Conservation (phyloP, 148 eudicot species). For the Vaccinium macrocarpon region DNA sequence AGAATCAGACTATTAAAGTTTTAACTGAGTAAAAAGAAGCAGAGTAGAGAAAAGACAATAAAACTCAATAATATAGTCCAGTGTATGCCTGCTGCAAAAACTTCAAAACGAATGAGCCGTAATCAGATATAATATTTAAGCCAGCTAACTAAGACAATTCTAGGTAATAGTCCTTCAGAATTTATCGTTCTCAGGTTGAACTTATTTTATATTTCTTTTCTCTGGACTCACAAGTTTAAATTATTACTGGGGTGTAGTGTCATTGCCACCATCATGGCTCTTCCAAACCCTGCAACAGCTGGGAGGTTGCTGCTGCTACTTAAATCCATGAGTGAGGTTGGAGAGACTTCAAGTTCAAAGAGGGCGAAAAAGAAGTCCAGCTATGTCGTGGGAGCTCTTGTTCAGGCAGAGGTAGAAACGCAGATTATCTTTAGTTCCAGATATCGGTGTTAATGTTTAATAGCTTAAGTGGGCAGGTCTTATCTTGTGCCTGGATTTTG, state of each 20-base stretch:
- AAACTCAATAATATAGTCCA: not conserved
- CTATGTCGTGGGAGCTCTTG: conserved; percentile 71
- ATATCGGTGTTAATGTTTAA: not conserved
- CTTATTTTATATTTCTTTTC: not conserved
- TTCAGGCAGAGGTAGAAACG: conserved; percentile 66
- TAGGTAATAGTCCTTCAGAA: not conserved
- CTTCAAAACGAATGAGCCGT: not conserved
- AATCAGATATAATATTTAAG: not conserved
- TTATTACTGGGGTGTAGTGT: conserved; percentile 40
- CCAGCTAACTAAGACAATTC: not conserved
- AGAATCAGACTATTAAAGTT: not conserved
- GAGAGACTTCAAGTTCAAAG: conserved; percentile 69
- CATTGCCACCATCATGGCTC: conserved; percentile 68
- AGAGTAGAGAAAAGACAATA: not conserved
- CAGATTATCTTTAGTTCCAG: not conserved
- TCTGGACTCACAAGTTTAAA: not conserved
- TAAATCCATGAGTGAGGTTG: conserved; percentile 54
- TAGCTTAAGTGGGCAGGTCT: not conserved
- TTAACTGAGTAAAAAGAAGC: conserved; percentile 1
- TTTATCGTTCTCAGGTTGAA: not conserved
- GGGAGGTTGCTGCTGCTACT: conserved; percentile 77
- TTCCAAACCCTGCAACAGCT: conserved; percentile 65
- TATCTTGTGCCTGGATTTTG: conserved; percentile 10
- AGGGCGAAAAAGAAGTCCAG: conserved; percentile 64
- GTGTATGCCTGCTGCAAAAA: not conserved